Base-by-base conservation (phyloP, 202 grass and related monocot genomes). In the Carex arenaria region DNA sequence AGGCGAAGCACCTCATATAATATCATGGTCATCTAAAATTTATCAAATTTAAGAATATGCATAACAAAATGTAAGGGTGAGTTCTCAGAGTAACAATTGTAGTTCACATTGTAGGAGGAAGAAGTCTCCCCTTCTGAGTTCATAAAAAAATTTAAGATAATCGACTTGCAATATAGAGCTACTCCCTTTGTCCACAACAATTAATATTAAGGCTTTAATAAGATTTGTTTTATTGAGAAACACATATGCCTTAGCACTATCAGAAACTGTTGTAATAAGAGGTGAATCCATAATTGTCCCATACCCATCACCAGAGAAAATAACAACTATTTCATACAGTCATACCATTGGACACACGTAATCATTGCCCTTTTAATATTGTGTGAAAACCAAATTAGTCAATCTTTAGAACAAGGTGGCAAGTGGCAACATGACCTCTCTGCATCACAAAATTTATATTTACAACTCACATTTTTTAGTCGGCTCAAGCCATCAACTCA, bases 1-100 rank as follows among this genome's bases (percentile, higher is more conserved):
- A 97, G 1, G 62, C 94, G 84, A 0, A 97, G 85, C 40, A 93
- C 92, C 57, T 97, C 90, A 34, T 94, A 86, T 0, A 97, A 51
- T 79, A 97, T 85, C 90, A 91, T 94, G 0, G 88, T 72, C 10
- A 73, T 82, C 90, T 97, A 64, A 28, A 85, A 80, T 57, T 11
- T 1, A 76, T 45, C 8, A 56, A 34, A 34, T 56, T 10, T 56
- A 31, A 34, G 15, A 51, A 2, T 51, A 72, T 9, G 15, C 31
- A 55, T 72, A 43, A 47, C 7, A 22, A 20, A 22, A 45, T 45
- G 43, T 10, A 45, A 45, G 43, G 43, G 43, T 45, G 43, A 45
- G 43, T 45, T 45, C 43, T 45, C 10, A 45, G 43, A 45, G 43
- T 8, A 49, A 49, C 45, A 11, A 49, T 49, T 49, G 42, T 30